phyloP scores from a whole-genome alignment of 148 eudicot species.

The Rhododendron kiyosumense region DNA sequence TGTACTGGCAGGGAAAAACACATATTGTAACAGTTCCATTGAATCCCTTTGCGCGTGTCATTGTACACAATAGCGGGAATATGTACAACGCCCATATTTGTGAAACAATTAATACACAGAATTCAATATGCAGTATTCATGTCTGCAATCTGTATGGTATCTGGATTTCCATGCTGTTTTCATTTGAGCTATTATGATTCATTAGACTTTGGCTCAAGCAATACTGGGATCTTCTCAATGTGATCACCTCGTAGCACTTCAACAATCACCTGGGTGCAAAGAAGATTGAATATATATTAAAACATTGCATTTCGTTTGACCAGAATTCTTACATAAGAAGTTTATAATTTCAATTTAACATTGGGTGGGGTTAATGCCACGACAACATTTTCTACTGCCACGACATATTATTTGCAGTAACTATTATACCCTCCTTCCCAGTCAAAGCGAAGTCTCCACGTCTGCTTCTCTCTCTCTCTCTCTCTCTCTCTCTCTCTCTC shows the following conservation, averaged over 20 bases:
- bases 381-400: no score
- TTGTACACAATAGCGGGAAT: neutral
- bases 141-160: neutral
- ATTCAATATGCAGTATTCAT: neutral
- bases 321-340: neutral
- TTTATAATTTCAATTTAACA: neutral
- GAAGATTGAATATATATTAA: neutral
- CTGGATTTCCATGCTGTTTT: neutral
- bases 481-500: no score
- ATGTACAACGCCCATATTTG: conserved; percentile 15
- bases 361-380: no score
- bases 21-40: neutral
- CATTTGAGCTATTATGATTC: conserved; percentile 33
- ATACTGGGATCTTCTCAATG: conserved; percentile 79
- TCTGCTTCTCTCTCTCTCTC: no score
- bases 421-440: no score
- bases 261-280: conserved; percentile 54
- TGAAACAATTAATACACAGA: conserved; percentile 14
- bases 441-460: no score
- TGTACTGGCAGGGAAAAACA: neutral
- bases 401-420: no score
- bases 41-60: neutral
- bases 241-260: conserved; percentile 94
- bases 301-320: neutral
- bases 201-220: conserved; percentile 84